Evolutionary conservation across 2,329 filamentous ascomycete species (phyloP), one percentile per base, ranked within the genome.

Genomic region (Phoma sp.): DNA sequence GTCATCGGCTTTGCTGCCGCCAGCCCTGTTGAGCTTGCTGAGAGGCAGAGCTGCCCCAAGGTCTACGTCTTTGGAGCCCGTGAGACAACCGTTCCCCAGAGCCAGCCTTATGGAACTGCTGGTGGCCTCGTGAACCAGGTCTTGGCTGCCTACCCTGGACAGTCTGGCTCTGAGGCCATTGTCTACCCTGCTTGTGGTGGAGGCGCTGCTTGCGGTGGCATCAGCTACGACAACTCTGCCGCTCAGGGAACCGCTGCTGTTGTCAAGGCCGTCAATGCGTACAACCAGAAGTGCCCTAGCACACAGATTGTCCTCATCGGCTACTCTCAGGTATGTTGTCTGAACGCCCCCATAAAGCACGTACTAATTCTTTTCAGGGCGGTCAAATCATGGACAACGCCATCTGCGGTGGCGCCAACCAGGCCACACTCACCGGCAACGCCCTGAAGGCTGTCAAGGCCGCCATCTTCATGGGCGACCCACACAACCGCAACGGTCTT

Each of bases 401-500:
- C 6, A 72, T 86, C 36, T 87, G 84, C 62, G 84, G 85, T 11
- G 85, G 84, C 25, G 80, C 52, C 7, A 70, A 18, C 18, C 18
- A 82, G 45, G 66, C 72, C 22, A 79, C 77, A 44, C 79, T 81
- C 6, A 77, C 78, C 7, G 76, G 79, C 4, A 75, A 75, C 5
- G 83, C 83, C 3, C 71, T 86, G 7, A 74, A 72, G 3, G 80
- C 81, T 66, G 81, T 89, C 61, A 86, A 86, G 71, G 86, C 83
- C 0, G 84, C 81, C 11, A 86, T 89, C 60, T 83, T 87, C 68
- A 83, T 88, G 80, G 86, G 86, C 6, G 81, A 86, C 63, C 87
- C 87, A 3, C 79, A 85, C 53, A 83, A 83, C 62, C 75, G 79
- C 7, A 70, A 74, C 5, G 85, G 85, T 2, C 75, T 84, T 23